phyloP scores from a whole-genome alignment of 805 yeast genomes.

The Lipomyces oligophaga region DNA sequence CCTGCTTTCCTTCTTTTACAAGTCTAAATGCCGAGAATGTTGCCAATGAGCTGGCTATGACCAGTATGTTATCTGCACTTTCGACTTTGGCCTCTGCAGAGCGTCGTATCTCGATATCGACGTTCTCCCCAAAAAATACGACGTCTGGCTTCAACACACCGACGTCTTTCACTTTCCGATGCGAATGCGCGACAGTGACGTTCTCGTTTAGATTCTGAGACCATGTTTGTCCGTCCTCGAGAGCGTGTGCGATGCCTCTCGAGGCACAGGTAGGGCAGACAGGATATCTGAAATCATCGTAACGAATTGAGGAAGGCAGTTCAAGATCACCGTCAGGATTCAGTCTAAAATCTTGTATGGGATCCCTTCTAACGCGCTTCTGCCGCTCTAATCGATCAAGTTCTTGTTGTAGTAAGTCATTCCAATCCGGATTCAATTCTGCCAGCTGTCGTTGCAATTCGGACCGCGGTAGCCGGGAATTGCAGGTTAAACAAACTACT shows the following conservation, averaged over 20 bases:
- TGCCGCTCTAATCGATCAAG: slow-evolving; percentile 7
- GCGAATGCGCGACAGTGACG: slow-evolving; percentile 11
- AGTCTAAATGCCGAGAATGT: slow-evolving; percentile 33
- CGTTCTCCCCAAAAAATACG: slow-evolving; percentile 34
- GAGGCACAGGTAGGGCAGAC: slow-evolving; percentile 27
- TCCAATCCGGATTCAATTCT: slow-evolving; percentile 31
- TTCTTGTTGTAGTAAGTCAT: slow-evolving; percentile 19
- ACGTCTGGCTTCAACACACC: slow-evolving; percentile 34
- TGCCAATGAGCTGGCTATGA: slow-evolving; percentile 32
- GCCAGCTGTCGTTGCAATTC: slow-evolving; percentile 23
- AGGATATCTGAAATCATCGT: slow-evolving; percentile 32
- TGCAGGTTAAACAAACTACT: slow-evolving; percentile 31
- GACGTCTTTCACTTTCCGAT: slow-evolving; percentile 18
- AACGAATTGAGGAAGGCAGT: slow-evolving; percentile 22
- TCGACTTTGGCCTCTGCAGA: slow-evolving; percentile 25
- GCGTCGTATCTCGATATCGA: slow-evolving; percentile 15
- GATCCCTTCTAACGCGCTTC: slow-evolving; percentile 3
- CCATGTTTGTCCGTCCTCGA: slow-evolving; percentile 11
- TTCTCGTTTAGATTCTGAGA: slow-evolving; percentile 6
- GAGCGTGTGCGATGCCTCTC: slow-evolving; percentile 13
- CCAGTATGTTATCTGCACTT: slow-evolving; percentile 28
- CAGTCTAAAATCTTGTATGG: slow-evolving; percentile 19
- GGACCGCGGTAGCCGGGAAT: slow-evolving; percentile 18
- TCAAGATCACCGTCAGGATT: slow-evolving; percentile 34
- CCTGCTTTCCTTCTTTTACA: slow-evolving; percentile 25